These are phyloP conservation scores for Wallacemonas sp. DNA, from an alignment of 208 protist genomes.

Conservation along the genomic window DNA sequence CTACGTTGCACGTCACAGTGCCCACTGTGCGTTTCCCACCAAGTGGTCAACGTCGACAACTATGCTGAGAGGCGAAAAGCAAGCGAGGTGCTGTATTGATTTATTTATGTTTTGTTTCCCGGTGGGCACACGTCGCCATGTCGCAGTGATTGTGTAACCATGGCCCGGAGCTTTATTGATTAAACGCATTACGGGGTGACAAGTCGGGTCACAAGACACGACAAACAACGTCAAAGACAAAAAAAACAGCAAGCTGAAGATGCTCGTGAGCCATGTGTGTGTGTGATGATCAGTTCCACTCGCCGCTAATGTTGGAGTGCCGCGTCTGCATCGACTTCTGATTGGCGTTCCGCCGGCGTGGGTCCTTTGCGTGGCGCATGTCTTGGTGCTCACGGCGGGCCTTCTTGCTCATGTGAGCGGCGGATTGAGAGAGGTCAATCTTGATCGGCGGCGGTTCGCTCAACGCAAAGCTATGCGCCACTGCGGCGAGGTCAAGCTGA, in stretches of 20 bases:
- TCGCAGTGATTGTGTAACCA: too few relatives aligned
- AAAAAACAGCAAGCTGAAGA: slow-evolving; percentile 1
- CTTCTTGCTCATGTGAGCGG: slow-evolving; percentile 90
- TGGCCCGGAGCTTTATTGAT: background rate
- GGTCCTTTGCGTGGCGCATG: slow-evolving; percentile 73
- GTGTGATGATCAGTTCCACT: slow-evolving; percentile 43
- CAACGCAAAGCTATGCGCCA: slow-evolving; percentile 93
- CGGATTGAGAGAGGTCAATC: slow-evolving; percentile 90
- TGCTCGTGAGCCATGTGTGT: background rate
- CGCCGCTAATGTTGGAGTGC: slow-evolving; percentile 85
- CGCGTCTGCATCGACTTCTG: slow-evolving; percentile 45
- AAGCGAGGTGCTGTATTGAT: background rate
- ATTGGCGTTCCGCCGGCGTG: slow-evolving; percentile 44
- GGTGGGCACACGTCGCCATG: too few relatives aligned
- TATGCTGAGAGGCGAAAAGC: too few relatives aligned
- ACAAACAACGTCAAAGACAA: slow-evolving; percentile 11
- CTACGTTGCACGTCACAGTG: too few relatives aligned
- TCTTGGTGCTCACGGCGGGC: slow-evolving; percentile 66
- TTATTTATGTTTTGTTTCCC: background rate
- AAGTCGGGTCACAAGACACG: slow-evolving; percentile 1
- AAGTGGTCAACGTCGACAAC: too few relatives aligned
- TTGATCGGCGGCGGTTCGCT: slow-evolving; percentile 90
- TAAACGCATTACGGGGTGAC: background rate
- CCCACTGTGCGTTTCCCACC: too few relatives aligned
- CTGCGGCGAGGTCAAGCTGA: slow-evolving; percentile 94